Evolutionary conservation across 768 basidiomycete genomes (phyloP).

Genomic region (Cystobasidium tubakii): DNA sequence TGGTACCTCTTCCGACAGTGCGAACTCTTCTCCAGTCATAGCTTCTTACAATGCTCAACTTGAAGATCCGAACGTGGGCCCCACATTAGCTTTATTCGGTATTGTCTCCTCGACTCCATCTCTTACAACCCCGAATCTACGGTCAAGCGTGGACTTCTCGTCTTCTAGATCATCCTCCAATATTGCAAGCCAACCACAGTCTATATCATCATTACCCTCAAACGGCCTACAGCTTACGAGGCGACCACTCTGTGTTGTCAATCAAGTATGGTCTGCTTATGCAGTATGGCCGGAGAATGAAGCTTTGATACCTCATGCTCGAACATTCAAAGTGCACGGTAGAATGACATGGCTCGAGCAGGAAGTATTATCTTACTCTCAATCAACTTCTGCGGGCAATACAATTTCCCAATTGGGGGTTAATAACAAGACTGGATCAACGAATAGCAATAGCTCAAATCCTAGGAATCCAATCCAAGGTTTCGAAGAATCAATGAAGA

Average conservation of each 20-base stretch:
- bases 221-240: constrained; percentile 15
- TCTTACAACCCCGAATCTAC: neutral
- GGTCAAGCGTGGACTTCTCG: neutral
- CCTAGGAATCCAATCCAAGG: neutral
- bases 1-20: neutral
- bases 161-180: neutral
- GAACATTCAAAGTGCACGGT: constrained; percentile 69
- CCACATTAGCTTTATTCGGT: constrained; percentile 28
- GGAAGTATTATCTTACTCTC: constrained; percentile 20
- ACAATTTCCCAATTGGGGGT: too few relatives aligned
- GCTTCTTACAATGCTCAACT: constrained; percentile 16
- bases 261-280: constrained; percentile 41
- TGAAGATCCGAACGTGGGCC: constrained; percentile 23
- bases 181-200: neutral
- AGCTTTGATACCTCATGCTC: constrained; percentile 78
- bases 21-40: constrained; percentile 1
- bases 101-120: constrained; percentile 4
- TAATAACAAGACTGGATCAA: too few relatives aligned
- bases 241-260: constrained; percentile 14
- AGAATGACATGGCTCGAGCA: constrained; percentile 11
- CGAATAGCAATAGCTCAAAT: neutral
- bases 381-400: neutral
- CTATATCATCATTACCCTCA: neutral
- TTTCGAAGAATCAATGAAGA: constrained; percentile 22
- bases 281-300: constrained; percentile 93